These are phyloP conservation scores for Triticum timopheevii DNA, from an alignment of 176 grass and related monocot genomes.

Conservation along the genomic window DNA sequence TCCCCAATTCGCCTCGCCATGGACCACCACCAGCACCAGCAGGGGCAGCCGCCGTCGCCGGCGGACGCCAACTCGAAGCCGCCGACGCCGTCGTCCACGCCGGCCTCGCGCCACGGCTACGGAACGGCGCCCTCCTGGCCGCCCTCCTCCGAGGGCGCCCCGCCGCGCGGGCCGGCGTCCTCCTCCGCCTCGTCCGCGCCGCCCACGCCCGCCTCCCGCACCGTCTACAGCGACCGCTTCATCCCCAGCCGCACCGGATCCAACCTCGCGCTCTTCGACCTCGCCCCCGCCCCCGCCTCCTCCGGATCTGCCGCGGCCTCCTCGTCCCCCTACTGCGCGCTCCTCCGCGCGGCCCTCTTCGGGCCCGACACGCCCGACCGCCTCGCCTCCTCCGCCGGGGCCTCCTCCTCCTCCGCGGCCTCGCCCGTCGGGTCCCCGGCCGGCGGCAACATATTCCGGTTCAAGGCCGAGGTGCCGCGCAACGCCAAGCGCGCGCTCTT, in stretches of 20 bases:
- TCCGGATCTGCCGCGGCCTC: constrained; percentile 29
- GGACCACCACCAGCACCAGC: constrained; percentile 35
- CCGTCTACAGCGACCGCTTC: constrained; percentile 81
- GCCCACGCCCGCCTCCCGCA: constrained; percentile 50
- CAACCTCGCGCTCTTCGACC: constrained; percentile 79
- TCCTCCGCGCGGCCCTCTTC: constrained; percentile 82
- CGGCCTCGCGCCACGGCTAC: not conserved
- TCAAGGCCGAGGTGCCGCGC: constrained; percentile 81
- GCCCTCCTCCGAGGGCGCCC: constrained; percentile 6
- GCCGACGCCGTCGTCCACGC: constrained; percentile 24
- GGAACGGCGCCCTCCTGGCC: not conserved
- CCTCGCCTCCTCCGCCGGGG: constrained; percentile 57
- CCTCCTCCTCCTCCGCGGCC: constrained; percentile 50
- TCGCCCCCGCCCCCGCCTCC: constrained; percentile 26
- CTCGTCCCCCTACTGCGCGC: constrained; percentile 61
- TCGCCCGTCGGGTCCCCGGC: constrained; percentile 42
- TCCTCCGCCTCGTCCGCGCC: constrained; percentile 13
- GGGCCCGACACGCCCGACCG: constrained; percentile 54
- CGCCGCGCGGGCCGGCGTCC: constrained; percentile 22
- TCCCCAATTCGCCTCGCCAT: constrained; percentile 37
- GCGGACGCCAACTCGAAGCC: constrained; percentile 45
- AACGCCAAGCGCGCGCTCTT: constrained; percentile 63
- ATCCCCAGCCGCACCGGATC: constrained; percentile 85
- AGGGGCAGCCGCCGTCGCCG: constrained; percentile 7
- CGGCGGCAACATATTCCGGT: constrained; percentile 83